A percentile compares a stretch with the other conserved stretches of the same genome.
These are phyloP conservation scores for Coelastrella sp. DNA, from an alignment of 139 green algal genomes.

Conservation along the genomic window DNA sequence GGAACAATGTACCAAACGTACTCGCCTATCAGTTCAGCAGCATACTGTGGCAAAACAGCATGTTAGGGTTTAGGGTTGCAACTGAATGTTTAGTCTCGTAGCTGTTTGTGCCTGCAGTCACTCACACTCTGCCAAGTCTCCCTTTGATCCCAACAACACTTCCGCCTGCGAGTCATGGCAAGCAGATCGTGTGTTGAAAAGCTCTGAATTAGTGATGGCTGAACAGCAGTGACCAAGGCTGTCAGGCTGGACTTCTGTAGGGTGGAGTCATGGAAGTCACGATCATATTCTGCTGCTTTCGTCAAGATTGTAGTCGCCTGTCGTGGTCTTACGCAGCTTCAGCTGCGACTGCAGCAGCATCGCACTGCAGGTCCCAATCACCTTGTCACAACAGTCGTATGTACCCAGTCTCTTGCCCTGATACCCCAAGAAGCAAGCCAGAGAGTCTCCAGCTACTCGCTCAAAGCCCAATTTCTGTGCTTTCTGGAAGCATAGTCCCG, in stretches of 20 bases:
- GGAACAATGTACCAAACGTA: no score
- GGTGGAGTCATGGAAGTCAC: not conserved
- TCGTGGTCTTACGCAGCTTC: not conserved
- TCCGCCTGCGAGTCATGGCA: conserved; percentile 24
- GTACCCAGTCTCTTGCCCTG: conserved; percentile 35
- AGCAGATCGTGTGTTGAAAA: no score
- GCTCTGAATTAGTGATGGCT: no score
- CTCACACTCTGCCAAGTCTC: conserved; percentile 23
- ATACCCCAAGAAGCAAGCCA: conserved; percentile 39
- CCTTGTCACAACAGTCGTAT: conserved; percentile 43
- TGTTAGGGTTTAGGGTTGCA: no score
- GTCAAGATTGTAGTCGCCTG: not conserved
- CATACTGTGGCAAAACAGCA: no score
- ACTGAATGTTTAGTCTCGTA: no score
- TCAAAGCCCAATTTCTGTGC: conserved; percentile 29
- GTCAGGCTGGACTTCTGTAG: no score
- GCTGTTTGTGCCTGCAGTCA: no score
- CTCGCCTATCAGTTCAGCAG: no score
- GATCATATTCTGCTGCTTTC: not conserved
- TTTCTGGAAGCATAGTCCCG: conserved; percentile 2
- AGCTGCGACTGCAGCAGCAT: not conserved
- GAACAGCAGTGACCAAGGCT: no score
- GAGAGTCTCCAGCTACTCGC: conserved; percentile 11
- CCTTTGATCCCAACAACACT: conserved; percentile 17
- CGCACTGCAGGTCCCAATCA: not conserved